Base-by-base conservation (phyloP, 345 rosid genomes). In the Nephelium lappaceum region DNA sequence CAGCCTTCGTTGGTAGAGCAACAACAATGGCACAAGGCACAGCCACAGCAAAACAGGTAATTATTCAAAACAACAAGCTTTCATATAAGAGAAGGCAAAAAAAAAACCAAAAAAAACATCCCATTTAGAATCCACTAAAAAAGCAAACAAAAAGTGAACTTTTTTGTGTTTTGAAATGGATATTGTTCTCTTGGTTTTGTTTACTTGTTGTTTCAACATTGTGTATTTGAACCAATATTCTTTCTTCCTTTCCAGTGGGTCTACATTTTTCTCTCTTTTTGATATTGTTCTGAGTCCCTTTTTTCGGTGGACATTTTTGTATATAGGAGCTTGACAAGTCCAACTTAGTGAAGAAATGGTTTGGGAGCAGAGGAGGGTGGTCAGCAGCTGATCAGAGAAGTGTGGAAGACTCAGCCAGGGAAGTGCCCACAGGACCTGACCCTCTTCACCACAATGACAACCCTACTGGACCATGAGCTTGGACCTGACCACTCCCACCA, bases 351-450 rank as follows among this genome's bases (percentile, higher is more conserved):
- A 61, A 27, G 73, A 53, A 43, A 70, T 60, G 64, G 64, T 47
- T 75, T 31, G 77, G 24, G 55, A 76, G 57, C n/a, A 24, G 60
- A 10, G 47, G 36, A 69, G 41, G 21, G 78, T 53, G 38, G 71
- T 53, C 58, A 53, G 5, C 67, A 41, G 39, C 9, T 68, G 53
- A 2, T 71, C 72, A 11, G 64, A n/a, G 11, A 6, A 58, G 21
- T 38, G 72, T 43, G 12, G 82, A 83, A 66, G 87, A 80, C 9
- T 84, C 88, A 19, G 87, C 81, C 39, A 86, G 95, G 63, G 70
- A 81, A 72, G 92, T 89, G 36, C 95, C 92, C 11, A 85, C 92
- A 0, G 91, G 95, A 76, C 89, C 93, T 11, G 89, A 91, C 81
- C 95, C 93, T 38, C 89, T 91, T 75, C 93, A 91, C 76, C 95